A percentile compares a stretch with the other conserved stretches of the same genome.
Evolutionary conservation across 192 early-diverging fungal genomes (phyloP).

Genomic region (Linnemannia zychae): DNA sequence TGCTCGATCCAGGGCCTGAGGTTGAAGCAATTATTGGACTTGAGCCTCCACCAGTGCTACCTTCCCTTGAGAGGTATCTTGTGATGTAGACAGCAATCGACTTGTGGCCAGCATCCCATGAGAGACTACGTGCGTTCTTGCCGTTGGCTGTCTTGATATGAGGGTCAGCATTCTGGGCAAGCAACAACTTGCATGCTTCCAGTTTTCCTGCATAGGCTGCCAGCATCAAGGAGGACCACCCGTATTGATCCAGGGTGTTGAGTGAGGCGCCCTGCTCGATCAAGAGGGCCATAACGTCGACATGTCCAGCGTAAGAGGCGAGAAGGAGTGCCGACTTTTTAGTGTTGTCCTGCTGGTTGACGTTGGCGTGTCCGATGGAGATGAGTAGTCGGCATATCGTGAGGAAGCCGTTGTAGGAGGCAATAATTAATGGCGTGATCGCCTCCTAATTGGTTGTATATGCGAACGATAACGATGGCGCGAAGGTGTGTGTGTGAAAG

Average conservation of each 20-base stretch:
- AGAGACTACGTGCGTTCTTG: slow-evolving; percentile 52
- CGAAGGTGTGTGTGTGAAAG: not conserved
- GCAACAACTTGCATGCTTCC: slow-evolving; percentile 48
- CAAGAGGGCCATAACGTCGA: slow-evolving; percentile 46
- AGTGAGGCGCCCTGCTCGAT: slow-evolving; percentile 50
- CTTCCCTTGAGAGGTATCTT: slow-evolving; percentile 20
- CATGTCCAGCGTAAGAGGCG: slow-evolving; percentile 52
- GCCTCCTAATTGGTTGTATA: slow-evolving; percentile 33
- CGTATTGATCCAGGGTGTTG: slow-evolving; percentile 50
- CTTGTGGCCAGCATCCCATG: slow-evolving; percentile 52
- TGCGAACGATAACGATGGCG: not conserved
- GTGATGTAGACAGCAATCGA: slow-evolving; percentile 47
- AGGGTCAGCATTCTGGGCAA: slow-evolving; percentile 51
- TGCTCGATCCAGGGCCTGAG: slow-evolving; percentile 11
- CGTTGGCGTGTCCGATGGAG: slow-evolving; percentile 56
- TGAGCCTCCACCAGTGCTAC: slow-evolving; percentile 6
- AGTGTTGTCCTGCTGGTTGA: slow-evolving; percentile 59
- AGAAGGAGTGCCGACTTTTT: slow-evolving; percentile 55
- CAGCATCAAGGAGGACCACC: slow-evolving; percentile 61
- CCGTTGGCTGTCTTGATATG: slow-evolving; percentile 50
- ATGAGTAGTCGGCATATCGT: slow-evolving; percentile 61
- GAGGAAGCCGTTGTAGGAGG: slow-evolving; percentile 65
- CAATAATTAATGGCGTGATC: slow-evolving; percentile 77
- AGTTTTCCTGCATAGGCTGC: slow-evolving; percentile 54
- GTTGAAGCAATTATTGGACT: not conserved